Conservation (phyloP, 2,329 filamentous ascomycete species). For the Westerdykella aurantiaca region DNA sequence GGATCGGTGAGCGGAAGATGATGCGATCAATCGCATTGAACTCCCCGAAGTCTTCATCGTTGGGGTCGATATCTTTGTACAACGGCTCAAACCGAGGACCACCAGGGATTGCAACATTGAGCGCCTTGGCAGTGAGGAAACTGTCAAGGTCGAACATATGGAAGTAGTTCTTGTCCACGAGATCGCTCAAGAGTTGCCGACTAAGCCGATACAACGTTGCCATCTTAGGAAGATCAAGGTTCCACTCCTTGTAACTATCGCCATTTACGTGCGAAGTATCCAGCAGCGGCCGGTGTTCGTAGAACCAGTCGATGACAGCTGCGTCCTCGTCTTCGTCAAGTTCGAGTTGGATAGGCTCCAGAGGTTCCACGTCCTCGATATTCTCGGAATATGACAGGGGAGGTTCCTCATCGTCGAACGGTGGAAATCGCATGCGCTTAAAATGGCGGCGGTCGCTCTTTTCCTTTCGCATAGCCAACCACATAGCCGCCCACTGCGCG, state of each 20-base stretch:
- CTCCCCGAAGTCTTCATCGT: slow-evolving; percentile 98
- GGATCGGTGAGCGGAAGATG: slow-evolving; percentile 91
- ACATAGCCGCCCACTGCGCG: slow-evolving; percentile 99
- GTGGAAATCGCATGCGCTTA: slow-evolving; percentile 98
- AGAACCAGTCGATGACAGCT: slow-evolving; percentile 94
- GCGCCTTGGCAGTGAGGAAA: slow-evolving; percentile 90
- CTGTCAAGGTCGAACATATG: slow-evolving; percentile 95
- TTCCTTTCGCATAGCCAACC: slow-evolving; percentile 95
- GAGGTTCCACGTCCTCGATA: slow-evolving; percentile 93
- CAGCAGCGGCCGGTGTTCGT: slow-evolving; percentile 83
- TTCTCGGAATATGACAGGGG: slow-evolving; percentile 98
- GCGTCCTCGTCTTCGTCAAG: slow-evolving; percentile 89
- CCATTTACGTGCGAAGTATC: slow-evolving; percentile 95
- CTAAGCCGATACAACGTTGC: slow-evolving; percentile 89
- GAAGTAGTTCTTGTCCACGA: slow-evolving; percentile 95
- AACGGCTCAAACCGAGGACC: slow-evolving; percentile 93
- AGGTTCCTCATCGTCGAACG: slow-evolving; percentile 97
- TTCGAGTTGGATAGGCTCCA: slow-evolving; percentile 98
- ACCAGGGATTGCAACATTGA: slow-evolving; percentile 96
- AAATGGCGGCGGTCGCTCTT: slow-evolving; percentile 95
- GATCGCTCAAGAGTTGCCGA: slow-evolving; percentile 81
- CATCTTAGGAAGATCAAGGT: slow-evolving; percentile 89
- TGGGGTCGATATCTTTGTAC: slow-evolving; percentile 98
- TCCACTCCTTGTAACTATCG: slow-evolving; percentile 95
- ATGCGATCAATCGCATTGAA: slow-evolving; percentile 99